phyloP scores from a whole-genome alignment of 345 rosid species.

The Eutrema yunnanense region DNA sequence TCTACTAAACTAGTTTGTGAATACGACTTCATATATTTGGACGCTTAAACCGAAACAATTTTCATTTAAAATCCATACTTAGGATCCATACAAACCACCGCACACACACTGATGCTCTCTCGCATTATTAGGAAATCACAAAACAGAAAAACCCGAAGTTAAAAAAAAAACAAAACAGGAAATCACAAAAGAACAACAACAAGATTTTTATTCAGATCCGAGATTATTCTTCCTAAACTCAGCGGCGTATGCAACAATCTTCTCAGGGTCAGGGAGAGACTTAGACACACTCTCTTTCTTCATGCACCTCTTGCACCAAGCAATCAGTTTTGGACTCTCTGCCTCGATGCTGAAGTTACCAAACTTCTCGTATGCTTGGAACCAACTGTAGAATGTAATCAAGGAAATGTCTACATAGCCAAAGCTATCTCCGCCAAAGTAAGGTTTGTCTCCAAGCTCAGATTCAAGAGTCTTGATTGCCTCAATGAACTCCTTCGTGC shows the following conservation, averaged over 20 bases:
- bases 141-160: not conserved
- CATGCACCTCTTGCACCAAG: slow-evolving; percentile 25
- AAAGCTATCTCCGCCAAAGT: slow-evolving; percentile 23
- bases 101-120: not conserved
- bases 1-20: not conserved
- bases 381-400: slow-evolving; percentile 20
- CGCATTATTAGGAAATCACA: slow-evolving; percentile 7
- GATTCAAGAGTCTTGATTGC: slow-evolving; percentile 17
- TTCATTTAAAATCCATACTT: not conserved
- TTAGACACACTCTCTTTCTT: slow-evolving; percentile 27
- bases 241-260: not conserved
- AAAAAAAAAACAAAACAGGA: not conserved
- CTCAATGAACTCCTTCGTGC: slow-evolving; percentile 15
- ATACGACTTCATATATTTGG: not conserved
- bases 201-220: not conserved
- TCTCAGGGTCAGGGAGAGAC: slow-evolving; percentile 18
- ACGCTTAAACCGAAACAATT: not conserved
- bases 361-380: slow-evolving; percentile 19
- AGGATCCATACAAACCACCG: slow-evolving; percentile 4
- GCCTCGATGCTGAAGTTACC: slow-evolving; percentile 26
- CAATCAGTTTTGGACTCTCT: slow-evolving; percentile 23
- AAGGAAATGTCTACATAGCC: slow-evolving; percentile 22
- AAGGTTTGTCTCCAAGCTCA: slow-evolving; percentile 26
- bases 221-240: slow-evolving; percentile 15
- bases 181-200: not conserved